Conservation (phyloP, 352 stramenopile genomes). For the Globisporangium takayamanum region DNA sequence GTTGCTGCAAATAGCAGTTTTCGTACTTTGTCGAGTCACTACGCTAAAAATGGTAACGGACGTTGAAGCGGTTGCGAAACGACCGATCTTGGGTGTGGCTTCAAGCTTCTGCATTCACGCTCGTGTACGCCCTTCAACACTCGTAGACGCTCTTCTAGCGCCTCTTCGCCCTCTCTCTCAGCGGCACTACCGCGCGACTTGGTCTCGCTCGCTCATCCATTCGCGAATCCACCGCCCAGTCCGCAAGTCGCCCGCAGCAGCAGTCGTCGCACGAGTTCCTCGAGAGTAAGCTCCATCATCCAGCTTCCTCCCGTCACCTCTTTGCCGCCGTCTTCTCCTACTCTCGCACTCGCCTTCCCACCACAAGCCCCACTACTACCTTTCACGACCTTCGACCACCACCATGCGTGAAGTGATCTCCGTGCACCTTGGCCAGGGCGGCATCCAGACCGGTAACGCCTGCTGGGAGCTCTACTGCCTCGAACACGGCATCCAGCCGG, state of each 20-base stretch:
- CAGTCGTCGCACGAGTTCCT: not conserved
- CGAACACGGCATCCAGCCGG: conserved; percentile 87
- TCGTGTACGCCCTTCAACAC: not conserved
- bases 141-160: not conserved
- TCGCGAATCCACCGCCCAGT: conserved; percentile 4
- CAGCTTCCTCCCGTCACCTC: conserved; percentile 42
- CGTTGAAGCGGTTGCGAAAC: not conserved
- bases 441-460: conserved; percentile 82
- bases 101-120: not conserved
- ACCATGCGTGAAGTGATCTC: conserved; percentile 77
- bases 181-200: too few relatives aligned
- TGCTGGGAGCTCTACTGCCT: conserved; percentile 85
- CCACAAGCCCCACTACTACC: not conserved
- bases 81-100: too few relatives aligned
- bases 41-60: not conserved
- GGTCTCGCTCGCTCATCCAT: conserved; percentile 3
- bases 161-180: not conserved
- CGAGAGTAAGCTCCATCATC: conserved; percentile 67
- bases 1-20: not conserved
- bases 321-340: conserved; percentile 2
- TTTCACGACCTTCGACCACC: not conserved
- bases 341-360: not conserved
- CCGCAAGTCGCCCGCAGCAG: conserved; percentile 4
- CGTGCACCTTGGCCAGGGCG: conserved; percentile 84
- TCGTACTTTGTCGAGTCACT: not conserved